Evolutionary conservation across 345 rosid species (phyloP).

Genomic region (Camelina laxa): DNA sequence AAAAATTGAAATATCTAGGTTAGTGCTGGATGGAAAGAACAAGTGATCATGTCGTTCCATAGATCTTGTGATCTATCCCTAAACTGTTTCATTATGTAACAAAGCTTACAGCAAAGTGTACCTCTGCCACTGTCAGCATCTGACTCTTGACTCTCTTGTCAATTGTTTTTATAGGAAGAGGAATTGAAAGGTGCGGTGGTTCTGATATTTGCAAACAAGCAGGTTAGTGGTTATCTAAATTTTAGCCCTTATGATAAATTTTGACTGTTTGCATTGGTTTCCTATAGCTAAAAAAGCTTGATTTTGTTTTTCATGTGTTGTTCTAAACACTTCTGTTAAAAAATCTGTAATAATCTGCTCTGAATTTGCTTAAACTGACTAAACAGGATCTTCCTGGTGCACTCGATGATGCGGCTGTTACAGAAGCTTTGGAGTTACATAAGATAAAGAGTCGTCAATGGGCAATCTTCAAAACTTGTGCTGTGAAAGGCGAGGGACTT

Average conservation of each 20-base stretch:
- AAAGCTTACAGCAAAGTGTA: not conserved
- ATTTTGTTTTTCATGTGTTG: not conserved
- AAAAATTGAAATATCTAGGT: slow-evolving; percentile 5
- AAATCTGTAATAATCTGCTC: not conserved
- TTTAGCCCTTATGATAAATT: slow-evolving; percentile 1
- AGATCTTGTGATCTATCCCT: not conserved
- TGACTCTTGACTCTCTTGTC: slow-evolving; percentile 7
- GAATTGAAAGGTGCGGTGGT: slow-evolving; percentile 59
- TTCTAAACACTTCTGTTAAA: not conserved
- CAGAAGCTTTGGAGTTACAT: slow-evolving; percentile 65
- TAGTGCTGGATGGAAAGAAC: not conserved
- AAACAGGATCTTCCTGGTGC: slow-evolving; percentile 67
- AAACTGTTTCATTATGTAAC: not conserved
- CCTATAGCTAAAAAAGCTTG: no score
- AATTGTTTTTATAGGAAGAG: slow-evolving; percentile 50
- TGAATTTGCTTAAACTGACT: slow-evolving; percentile 14
- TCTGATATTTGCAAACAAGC: slow-evolving; percentile 65
- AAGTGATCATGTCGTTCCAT: not conserved
- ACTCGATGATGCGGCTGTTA: slow-evolving; percentile 64
- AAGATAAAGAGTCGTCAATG: slow-evolving; percentile 68
- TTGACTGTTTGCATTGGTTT: slow-evolving; percentile 20
- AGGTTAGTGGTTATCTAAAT: slow-evolving; percentile 46
- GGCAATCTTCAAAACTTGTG: slow-evolving; percentile 74
- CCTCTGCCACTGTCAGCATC: not conserved
- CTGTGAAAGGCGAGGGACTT: slow-evolving; percentile 68